phyloP scores from a whole-genome alignment of 352 stramenopile genomes.

The Discostella stelligera region DNA sequence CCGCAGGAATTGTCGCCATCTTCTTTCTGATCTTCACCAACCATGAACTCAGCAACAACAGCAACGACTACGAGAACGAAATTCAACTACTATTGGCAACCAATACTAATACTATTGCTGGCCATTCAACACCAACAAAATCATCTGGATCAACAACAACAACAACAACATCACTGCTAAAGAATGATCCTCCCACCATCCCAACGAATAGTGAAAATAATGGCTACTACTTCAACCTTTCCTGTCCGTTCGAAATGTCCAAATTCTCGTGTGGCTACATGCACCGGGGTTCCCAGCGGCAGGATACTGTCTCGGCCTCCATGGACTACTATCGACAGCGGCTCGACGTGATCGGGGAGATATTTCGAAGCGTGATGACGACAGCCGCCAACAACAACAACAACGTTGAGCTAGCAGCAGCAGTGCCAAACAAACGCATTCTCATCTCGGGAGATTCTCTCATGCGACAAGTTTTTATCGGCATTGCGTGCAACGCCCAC shows the following conservation, averaged over 20 bases:
- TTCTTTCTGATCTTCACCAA: not conserved
- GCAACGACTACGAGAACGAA: not conserved
- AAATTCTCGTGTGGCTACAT: slow-evolving; percentile 38
- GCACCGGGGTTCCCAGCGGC: not conserved
- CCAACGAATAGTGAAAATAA: too few species aligned
- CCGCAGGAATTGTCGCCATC: not conserved
- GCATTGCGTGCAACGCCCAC: slow-evolving; percentile 27
- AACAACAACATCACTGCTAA: too few species aligned
- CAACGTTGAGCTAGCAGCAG: not conserved
- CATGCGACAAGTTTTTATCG: slow-evolving; percentile 32
- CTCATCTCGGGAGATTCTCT: slow-evolving; percentile 38
- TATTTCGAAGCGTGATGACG: not conserved
- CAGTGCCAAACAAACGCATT: slow-evolving; percentile 2
- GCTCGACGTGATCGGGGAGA: slow-evolving; percentile 2
- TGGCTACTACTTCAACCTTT: slow-evolving; percentile 30
- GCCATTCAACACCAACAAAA: not conserved
- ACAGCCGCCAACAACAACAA: not conserved
- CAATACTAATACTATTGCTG: not conserved
- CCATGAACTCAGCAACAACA: not conserved
- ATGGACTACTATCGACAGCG: slow-evolving; percentile 20
- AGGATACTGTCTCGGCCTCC: slow-evolving; percentile 7
- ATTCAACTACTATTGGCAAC: not conserved
- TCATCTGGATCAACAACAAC: not conserved
- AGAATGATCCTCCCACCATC: too few species aligned
- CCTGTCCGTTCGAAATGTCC: slow-evolving; percentile 36